Conservation (phyloP, 2,329 filamentous ascomycete genomes). For the Pestalotiopsis fici region DNA sequence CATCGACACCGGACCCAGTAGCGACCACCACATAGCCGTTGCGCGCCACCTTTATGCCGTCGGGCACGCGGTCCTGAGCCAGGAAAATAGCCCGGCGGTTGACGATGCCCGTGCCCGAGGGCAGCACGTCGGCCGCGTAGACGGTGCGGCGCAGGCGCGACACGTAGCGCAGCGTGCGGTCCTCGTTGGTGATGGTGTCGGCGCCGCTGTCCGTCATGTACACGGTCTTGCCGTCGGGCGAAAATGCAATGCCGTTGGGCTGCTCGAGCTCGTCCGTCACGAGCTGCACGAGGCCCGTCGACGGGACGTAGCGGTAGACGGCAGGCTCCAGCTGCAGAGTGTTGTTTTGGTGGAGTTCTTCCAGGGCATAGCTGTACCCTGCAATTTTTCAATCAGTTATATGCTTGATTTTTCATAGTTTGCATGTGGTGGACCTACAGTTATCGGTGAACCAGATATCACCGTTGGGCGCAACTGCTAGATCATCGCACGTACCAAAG, state of each 20-base stretch:
- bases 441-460: conserved; percentile 16
- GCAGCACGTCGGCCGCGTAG: conserved; percentile 37
- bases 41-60: conserved; percentile 41
- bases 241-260: conserved; percentile 44
- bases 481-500: conserved; percentile 39
- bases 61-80: conserved; percentile 37
- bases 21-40: conserved; percentile 41
- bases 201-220: conserved; percentile 41
- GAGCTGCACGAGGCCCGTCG: conserved; percentile 30
- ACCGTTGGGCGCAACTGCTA: conserved; percentile 32
- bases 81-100: conserved; percentile 41
- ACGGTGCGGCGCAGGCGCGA: conserved; percentile 29
- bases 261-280: conserved; percentile 38
- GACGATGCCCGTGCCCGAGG: conserved; percentile 29
- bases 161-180: conserved; percentile 21
- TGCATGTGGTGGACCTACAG: too few species aligned
- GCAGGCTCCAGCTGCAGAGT: conserved; percentile 33
- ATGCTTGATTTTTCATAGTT: too few species aligned
- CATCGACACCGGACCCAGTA: conserved; percentile 34
- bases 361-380: conserved; percentile 23
- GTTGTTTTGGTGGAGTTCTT: conserved; percentile 10
- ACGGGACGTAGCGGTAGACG: conserved; percentile 38
- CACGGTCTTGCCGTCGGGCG: conserved; percentile 35
- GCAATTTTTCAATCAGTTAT: too few species aligned
- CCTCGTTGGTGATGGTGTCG: conserved; percentile 20